Percentiles rank a stretch among this genome's conserved stretches.
phyloP scores from a whole-genome alignment of 495 filamentous ascomycete species.

The Symbiotaphrina buchneri region DNA sequence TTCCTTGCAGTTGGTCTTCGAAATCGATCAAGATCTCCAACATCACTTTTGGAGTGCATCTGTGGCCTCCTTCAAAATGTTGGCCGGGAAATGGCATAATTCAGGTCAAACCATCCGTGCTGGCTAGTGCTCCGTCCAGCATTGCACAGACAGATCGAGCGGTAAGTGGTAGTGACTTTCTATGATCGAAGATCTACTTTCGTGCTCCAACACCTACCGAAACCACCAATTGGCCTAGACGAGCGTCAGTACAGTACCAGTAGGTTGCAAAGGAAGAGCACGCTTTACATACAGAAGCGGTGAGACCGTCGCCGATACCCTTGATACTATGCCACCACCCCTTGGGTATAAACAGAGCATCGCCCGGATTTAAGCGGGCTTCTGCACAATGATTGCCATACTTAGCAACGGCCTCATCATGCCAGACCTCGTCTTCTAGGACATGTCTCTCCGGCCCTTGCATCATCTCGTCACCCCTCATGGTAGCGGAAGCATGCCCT shows the following conservation, averaged over 20 bases:
- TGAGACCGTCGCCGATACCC: slow-evolving; percentile 40
- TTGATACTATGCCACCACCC: slow-evolving; percentile 95
- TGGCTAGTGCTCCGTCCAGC: too few relatives aligned
- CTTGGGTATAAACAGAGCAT: slow-evolving; percentile 69
- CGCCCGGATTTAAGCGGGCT: slow-evolving; percentile 34
- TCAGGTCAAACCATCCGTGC: too few relatives aligned
- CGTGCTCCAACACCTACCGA: too few relatives aligned
- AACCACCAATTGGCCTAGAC: slow-evolving; percentile 81
- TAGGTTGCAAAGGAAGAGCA: slow-evolving; percentile 1
- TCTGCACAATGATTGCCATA: too few relatives aligned
- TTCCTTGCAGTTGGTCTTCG: too few relatives aligned
- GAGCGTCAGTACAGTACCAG: slow-evolving; percentile 12
- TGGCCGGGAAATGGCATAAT: too few relatives aligned
- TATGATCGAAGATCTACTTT: too few relatives aligned
- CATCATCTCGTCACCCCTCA: slow-evolving; percentile 91
- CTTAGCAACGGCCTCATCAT: slow-evolving; percentile 8
- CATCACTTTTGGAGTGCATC: too few relatives aligned
- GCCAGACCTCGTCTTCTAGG: slow-evolving; percentile 54
- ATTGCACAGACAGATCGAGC: too few relatives aligned
- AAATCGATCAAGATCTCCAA: too few relatives aligned
- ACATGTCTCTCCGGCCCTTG: slow-evolving; percentile 39
- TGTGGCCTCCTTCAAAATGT: too few relatives aligned
- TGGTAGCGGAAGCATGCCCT: slow-evolving; percentile 21
- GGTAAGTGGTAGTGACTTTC: too few relatives aligned
- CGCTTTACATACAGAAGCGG: slow-evolving; percentile 32